These are phyloP conservation scores for Heritiera fomes DNA, from an alignment of 345 rosid species.

Conservation along the genomic window DNA sequence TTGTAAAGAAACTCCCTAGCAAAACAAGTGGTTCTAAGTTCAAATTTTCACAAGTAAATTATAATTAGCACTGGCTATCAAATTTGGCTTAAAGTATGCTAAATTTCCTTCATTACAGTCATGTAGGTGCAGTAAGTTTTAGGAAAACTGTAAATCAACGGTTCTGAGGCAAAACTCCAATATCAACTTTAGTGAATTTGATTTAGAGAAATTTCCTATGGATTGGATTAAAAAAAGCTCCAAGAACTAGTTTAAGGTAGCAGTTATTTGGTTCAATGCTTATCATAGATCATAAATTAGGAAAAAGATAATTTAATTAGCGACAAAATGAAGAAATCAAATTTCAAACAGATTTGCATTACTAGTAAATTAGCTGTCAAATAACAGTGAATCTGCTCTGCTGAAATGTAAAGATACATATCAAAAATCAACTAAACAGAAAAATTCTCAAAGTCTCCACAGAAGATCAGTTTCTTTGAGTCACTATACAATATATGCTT, in stretches of 20 bases:
- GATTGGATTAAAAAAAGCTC: constrained; percentile 1
- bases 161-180: not conserved
- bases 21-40: not conserved
- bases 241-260: constrained; percentile 10
- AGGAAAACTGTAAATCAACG: not conserved
- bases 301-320: not conserved
- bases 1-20: not conserved
- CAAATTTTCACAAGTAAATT: not conserved
- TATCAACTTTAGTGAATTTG: not conserved
- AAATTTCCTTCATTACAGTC: not conserved
- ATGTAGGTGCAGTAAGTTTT: not conserved
- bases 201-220: not conserved
- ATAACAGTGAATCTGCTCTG: not conserved
- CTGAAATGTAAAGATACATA: not conserved
- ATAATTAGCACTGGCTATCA: not conserved
- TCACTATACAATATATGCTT: not conserved
- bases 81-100: not conserved
- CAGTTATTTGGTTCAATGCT: not conserved
- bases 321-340: not conserved
- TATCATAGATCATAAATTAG: constrained; percentile 7
- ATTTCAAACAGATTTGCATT: not conserved
- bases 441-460: not conserved
- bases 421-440: not conserved
- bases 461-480: too few relatives aligned
- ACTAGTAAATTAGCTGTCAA: not conserved